Evolutionary conservation across 1,284 basidiomycete species (phyloP).

Genomic region (Phellopilus nigrolimitatus): DNA sequence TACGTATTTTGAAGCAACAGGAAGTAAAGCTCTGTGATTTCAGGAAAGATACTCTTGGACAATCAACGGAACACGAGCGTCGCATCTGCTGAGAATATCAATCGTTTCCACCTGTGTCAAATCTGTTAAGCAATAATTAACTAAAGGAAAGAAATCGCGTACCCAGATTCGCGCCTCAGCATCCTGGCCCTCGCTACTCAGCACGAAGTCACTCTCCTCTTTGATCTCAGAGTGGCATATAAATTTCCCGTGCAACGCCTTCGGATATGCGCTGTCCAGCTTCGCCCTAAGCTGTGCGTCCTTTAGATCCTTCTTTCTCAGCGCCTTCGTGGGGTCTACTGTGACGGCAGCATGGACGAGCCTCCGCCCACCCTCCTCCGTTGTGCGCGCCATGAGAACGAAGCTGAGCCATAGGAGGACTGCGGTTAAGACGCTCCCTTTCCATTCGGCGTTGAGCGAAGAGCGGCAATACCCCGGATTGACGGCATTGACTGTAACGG

Average conservation of each 20-base stretch:
- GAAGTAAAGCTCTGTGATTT: too few relatives aligned
- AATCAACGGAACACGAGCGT: not conserved
- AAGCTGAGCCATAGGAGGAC: constrained; percentile 14
- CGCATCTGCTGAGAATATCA: not conserved
- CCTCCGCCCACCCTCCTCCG: constrained; percentile 40
- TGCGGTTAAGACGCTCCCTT: not conserved
- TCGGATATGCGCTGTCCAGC: constrained; percentile 9
- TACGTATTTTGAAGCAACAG: too few relatives aligned
- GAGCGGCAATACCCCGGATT: constrained; percentile 48
- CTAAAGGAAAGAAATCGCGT: constrained; percentile 11
- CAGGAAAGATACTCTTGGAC: not conserved
- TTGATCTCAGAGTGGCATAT: constrained; percentile 27
- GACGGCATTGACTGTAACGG: constrained; percentile 34
- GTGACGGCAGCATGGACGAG: constrained; percentile 39
- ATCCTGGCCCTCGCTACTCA: constrained; percentile 37
- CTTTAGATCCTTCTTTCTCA: not conserved
- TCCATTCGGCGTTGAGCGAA: constrained; percentile 27
- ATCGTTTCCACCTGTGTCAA: not conserved
- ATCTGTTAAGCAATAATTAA: too few relatives aligned
- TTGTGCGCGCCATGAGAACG: constrained; percentile 23
- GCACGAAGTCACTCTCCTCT: constrained; percentile 42
- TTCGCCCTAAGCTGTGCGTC: not conserved
- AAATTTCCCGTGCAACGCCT: constrained; percentile 37
- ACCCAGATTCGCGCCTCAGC: constrained; percentile 42
- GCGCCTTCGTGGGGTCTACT: constrained; percentile 12